Conservation (phyloP, 192 early-diverging fungal genomes). For the Entomortierella lignicola region DNA sequence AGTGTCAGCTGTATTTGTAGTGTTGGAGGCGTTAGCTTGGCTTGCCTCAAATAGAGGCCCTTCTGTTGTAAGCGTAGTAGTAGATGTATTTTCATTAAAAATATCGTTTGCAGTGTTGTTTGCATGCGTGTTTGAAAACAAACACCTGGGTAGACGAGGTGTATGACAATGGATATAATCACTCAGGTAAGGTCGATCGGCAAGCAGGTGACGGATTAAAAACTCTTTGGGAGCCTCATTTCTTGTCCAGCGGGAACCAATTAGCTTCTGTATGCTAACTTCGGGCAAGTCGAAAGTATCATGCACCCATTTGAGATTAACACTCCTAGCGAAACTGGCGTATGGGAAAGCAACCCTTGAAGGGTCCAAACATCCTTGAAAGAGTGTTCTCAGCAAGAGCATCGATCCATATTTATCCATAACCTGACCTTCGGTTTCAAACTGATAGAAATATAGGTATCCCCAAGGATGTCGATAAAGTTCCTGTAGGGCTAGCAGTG, state of each 20-base stretch:
- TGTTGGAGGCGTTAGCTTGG: conserved; percentile 16
- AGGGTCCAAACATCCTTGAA: conserved; percentile 46
- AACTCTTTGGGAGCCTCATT: conserved; percentile 50
- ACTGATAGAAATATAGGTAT: conserved; percentile 43
- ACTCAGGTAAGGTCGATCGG: conserved; percentile 41
- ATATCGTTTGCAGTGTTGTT: conserved; percentile 10
- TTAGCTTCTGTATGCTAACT: conserved; percentile 44
- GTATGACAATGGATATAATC: conserved; percentile 46
- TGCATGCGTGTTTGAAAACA: conserved; percentile 27
- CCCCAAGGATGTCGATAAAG: conserved; percentile 51
- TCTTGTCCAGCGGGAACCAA: conserved; percentile 45
- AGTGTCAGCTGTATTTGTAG: conserved; percentile 20
- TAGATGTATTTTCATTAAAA: neutral
- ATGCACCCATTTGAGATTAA: conserved; percentile 52
- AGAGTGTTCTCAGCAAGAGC: conserved; percentile 44
- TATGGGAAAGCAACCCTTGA: conserved; percentile 32
- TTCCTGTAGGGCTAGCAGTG: conserved; percentile 37
- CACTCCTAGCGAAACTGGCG: conserved; percentile 43
- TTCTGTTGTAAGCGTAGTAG: neutral
- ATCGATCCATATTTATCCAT: conserved; percentile 52
- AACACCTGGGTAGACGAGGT: conserved; percentile 33
- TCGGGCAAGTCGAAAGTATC: conserved; percentile 50
- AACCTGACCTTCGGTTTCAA: conserved; percentile 39
- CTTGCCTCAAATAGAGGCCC: conserved; percentile 6
- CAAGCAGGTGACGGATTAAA: conserved; percentile 39